Percentiles rank a stretch among this genome's conserved stretches.
These are phyloP conservation scores for Candida sanyaensis DNA, from an alignment of 1,139 yeast species.

Conservation along the genomic window DNA sequence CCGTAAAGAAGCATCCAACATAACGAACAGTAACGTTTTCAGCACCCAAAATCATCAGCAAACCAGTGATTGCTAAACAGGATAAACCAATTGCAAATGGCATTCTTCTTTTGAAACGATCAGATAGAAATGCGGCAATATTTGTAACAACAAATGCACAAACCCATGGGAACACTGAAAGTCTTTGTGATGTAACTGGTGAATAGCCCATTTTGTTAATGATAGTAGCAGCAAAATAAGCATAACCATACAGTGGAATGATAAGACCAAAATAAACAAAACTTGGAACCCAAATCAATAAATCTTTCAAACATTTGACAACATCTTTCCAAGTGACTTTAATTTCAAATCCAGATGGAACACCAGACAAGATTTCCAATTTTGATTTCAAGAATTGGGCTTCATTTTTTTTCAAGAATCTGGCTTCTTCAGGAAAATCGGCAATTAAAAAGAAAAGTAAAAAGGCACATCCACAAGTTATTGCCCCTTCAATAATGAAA, in stretches of 20 bases:
- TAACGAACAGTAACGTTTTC: slow-evolving; percentile 48
- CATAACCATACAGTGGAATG: slow-evolving; percentile 71
- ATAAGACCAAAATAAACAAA: slow-evolving; percentile 63
- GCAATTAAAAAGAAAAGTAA: slow-evolving; percentile 60
- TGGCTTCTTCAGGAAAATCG: slow-evolving; percentile 51
- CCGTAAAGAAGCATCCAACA: slow-evolving; percentile 71
- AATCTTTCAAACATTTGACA: slow-evolving; percentile 45
- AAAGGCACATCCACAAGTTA: slow-evolving; percentile 61
- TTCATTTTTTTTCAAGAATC: slow-evolving; percentile 52
- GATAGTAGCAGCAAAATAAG: slow-evolving; percentile 69
- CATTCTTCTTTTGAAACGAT: slow-evolving; percentile 44
- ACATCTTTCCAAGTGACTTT: slow-evolving; percentile 45
- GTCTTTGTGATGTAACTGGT: slow-evolving; percentile 63
- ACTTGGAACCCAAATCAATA: slow-evolving; percentile 55
- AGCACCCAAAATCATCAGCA: slow-evolving; percentile 47
- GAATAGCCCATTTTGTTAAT: slow-evolving; percentile 59
- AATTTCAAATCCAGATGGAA: slow-evolving; percentile 53
- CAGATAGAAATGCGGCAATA: slow-evolving; percentile 50
- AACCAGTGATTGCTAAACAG: slow-evolving; percentile 52
- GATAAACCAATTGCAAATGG: slow-evolving; percentile 48
- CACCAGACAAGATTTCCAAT: slow-evolving; percentile 53
- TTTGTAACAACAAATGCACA: slow-evolving; percentile 59
- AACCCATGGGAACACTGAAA: slow-evolving; percentile 75
- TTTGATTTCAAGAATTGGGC: slow-evolving; percentile 52
- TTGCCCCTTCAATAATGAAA: slow-evolving; percentile 70